Evolutionary conservation across 2,329 filamentous ascomycete species (phyloP).

Genomic region (Aspergillus chevalieri): DNA sequence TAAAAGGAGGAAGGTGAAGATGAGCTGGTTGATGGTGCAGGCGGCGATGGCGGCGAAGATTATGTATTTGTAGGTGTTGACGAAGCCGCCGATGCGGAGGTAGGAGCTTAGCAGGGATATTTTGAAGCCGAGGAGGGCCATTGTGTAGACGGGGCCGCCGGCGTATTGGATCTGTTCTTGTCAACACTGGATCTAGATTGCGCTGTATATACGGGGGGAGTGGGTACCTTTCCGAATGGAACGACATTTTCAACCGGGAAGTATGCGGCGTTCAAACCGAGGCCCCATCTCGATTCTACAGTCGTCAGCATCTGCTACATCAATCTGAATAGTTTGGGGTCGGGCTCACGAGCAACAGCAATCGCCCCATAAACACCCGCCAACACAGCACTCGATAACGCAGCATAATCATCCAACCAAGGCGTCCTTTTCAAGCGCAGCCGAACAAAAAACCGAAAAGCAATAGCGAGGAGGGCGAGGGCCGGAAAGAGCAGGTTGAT

Average conservation of each 20-base stretch:
- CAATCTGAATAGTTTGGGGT: background rate
- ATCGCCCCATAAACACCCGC: conserved; percentile 13
- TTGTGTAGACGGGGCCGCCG: conserved; percentile 21
- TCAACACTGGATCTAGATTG: background rate
- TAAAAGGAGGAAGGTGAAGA: conserved; percentile 21
- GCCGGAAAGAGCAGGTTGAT: conserved; percentile 17
- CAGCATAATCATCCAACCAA: conserved; percentile 24
- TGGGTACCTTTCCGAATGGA: conserved; percentile 19
- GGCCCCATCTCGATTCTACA: conserved; percentile 25
- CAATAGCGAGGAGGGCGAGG: conserved; percentile 16
- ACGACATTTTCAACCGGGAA: conserved; percentile 20
- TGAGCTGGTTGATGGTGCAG: conserved; percentile 36
- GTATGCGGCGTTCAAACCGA: conserved; percentile 11
- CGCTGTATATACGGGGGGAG: background rate
- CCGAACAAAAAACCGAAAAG: conserved; percentile 20
- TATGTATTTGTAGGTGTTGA: conserved; percentile 26
- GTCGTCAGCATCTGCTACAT: background rate
- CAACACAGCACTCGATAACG: conserved; percentile 16
- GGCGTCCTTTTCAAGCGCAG: conserved; percentile 11
- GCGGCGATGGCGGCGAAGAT: conserved; percentile 32
- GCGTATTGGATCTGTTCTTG: conserved; percentile 20
- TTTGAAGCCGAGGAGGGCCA: conserved; percentile 42
- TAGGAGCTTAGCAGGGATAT: conserved; percentile 44
- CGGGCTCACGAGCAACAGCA: conserved; percentile 16
- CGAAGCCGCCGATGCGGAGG: conserved; percentile 40